Conservation (phyloP, 352 stramenopile species). For the Globisporangium splendens region DNA sequence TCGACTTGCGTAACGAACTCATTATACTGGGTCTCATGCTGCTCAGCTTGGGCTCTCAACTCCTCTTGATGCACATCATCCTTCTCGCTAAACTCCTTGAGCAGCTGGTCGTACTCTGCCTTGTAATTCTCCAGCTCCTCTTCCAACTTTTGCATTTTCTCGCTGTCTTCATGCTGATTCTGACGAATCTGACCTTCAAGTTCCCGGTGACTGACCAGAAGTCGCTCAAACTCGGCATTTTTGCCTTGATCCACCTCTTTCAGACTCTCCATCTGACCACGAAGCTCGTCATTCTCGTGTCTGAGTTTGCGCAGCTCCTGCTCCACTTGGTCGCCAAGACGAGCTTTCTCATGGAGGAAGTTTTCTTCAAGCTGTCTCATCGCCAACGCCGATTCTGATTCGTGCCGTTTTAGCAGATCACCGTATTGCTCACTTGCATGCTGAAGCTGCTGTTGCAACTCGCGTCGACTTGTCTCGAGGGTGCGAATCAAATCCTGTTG, state of each 20-base stretch:
- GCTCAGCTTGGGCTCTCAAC: conserved; percentile 38
- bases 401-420: conserved; percentile 23
- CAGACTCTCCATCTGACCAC: conserved; percentile 38
- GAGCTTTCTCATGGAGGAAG: conserved; percentile 43
- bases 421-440: conserved; percentile 27
- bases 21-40: conserved; percentile 62
- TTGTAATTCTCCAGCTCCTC: conserved; percentile 34
- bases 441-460: conserved; percentile 36
- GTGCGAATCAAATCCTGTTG: conserved; percentile 35
- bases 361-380: conserved; percentile 52
- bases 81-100: conserved; percentile 44
- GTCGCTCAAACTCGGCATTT: conserved; percentile 44
- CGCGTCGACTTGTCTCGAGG: conserved; percentile 36
- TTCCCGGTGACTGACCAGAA: conserved; percentile 47
- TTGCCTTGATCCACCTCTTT: conserved; percentile 50
- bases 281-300: conserved; percentile 38
- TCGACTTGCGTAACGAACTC: conserved; percentile 51
- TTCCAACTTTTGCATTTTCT: conserved; percentile 36
- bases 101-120: conserved; percentile 37
- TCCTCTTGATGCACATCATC: conserved; percentile 39
- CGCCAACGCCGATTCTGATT: conserved; percentile 33
- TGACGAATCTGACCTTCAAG: conserved; percentile 23
- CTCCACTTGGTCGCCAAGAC: conserved; percentile 33
- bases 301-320: conserved; percentile 33
- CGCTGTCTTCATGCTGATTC: conserved; percentile 16